Evolutionary conservation across 805 yeast genomes (phyloP).

Genomic region (Pichia sporocuriosa): DNA sequence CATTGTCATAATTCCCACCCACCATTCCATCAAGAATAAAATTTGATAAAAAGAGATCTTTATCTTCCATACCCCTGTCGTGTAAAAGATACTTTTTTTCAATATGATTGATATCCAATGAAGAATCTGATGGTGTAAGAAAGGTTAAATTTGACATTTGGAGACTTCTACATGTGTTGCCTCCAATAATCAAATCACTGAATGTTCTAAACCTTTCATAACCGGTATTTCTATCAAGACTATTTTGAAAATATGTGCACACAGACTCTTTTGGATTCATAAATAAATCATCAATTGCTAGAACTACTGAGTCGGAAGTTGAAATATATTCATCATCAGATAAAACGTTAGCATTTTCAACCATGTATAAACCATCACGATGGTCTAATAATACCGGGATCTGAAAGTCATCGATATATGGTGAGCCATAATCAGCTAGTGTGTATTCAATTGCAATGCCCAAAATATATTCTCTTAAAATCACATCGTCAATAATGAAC

Average conservation of each 20-base stretch:
- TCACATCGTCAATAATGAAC: slow-evolving; percentile 32
- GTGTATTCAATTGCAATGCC: slow-evolving; percentile 26
- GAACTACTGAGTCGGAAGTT: slow-evolving; percentile 59
- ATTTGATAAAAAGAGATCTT: slow-evolving; percentile 24
- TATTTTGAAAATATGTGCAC: slow-evolving; percentile 30
- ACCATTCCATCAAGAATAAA: slow-evolving; percentile 35
- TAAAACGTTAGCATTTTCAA: slow-evolving; percentile 43
- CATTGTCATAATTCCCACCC: slow-evolving; percentile 35
- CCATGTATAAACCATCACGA: slow-evolving; percentile 27
- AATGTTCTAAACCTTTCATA: slow-evolving; percentile 16
- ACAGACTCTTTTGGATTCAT: slow-evolving; percentile 30
- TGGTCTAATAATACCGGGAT: slow-evolving; percentile 31
- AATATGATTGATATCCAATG: slow-evolving; percentile 27
- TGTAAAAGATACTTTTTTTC: slow-evolving; percentile 39
- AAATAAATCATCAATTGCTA: slow-evolving; percentile 49
- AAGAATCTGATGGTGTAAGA: slow-evolving; percentile 42
- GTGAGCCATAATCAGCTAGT: slow-evolving; percentile 18
- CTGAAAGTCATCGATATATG: slow-evolving; percentile 12
- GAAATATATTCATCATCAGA: slow-evolving; percentile 53
- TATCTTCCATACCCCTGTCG: slow-evolving; percentile 27
- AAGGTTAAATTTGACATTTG: slow-evolving; percentile 34
- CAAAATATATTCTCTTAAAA: slow-evolving; percentile 23
- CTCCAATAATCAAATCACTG: slow-evolving; percentile 15
- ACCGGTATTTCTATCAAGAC: slow-evolving; percentile 14
- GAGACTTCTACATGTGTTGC: slow-evolving; percentile 17